phyloP scores from a whole-genome alignment of 2,329 filamentous ascomycete species.

The Helicocarpus griseus region DNA sequence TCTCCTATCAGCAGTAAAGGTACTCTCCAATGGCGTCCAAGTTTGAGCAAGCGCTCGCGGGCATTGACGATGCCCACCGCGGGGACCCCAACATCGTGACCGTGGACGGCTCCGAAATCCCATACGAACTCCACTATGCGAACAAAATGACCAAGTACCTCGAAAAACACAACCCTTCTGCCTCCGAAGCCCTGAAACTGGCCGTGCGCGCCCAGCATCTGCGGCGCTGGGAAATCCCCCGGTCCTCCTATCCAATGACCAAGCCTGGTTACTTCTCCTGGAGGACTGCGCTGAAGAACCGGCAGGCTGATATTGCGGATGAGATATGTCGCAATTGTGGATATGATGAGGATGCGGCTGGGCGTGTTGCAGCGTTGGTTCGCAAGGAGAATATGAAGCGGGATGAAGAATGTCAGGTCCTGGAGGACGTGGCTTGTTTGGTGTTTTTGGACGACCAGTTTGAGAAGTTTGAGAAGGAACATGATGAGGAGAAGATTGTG shows the following conservation, averaged over 20 bases:
- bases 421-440: slow-evolving; percentile 79
- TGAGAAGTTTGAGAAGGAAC: slow-evolving; percentile 63
- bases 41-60: slow-evolving; percentile 44
- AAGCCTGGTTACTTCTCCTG: slow-evolving; percentile 70
- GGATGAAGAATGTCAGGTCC: slow-evolving; percentile 49
- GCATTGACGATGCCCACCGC: slow-evolving; percentile 65
- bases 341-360: slow-evolving; percentile 45
- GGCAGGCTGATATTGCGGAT: slow-evolving; percentile 54
- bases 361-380: slow-evolving; percentile 60
- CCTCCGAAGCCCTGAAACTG: slow-evolving; percentile 58
- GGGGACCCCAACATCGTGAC: slow-evolving; percentile 53
- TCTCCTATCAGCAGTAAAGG: background rate
- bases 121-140: slow-evolving; percentile 78
- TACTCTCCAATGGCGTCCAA: slow-evolving; percentile 19
- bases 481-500: slow-evolving; percentile 70
- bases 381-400: slow-evolving; percentile 62
- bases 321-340: slow-evolving; percentile 45
- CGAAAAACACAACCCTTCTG: slow-evolving; percentile 46
- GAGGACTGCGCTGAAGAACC: slow-evolving; percentile 63
- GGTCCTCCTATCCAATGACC: slow-evolving; percentile 62
- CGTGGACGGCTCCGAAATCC: slow-evolving; percentile 39
- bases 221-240: slow-evolving; percentile 73
- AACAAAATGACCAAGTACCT: slow-evolving; percentile 71
- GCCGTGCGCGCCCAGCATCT: slow-evolving; percentile 81
- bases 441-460: slow-evolving; percentile 85